A percentile compares a stretch with the other conserved stretches of the same genome.
Conservation (phyloP, 2,329 filamentous ascomycete species). For the Fusarium nisikadoi region DNA sequence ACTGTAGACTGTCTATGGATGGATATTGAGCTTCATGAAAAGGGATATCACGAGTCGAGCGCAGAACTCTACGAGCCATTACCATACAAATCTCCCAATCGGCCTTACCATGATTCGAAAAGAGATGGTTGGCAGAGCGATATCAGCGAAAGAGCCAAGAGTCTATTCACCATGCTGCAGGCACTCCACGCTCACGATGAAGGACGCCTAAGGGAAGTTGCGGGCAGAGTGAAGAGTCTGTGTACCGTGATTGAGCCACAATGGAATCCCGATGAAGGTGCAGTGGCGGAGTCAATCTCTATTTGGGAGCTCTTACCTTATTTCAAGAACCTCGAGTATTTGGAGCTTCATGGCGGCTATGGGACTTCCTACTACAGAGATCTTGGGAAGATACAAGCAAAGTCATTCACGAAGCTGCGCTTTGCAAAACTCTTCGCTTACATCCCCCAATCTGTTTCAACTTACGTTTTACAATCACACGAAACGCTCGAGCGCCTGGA, state of each 20-base stretch:
- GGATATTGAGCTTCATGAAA: constrained; percentile 26
- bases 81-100: not conserved
- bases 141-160: not conserved
- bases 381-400: not conserved
- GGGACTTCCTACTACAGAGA: accelerated
- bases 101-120: not conserved
- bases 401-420: not conserved
- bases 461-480: constrained; percentile 14
- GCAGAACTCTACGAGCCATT: constrained; percentile 11
- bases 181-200: not conserved
- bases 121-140: not conserved
- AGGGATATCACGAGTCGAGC: constrained; percentile 23
- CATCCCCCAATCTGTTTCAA: not conserved
- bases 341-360: constrained; percentile 19
- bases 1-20: constrained; percentile 5
- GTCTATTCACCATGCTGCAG: not conserved
- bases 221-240: constrained; percentile 6
- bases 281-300: accelerated
- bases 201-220: not conserved
- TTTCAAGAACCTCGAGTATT: constrained; percentile 16
- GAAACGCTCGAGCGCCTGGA: constrained; percentile 14
- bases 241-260: constrained; percentile 13
- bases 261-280: not conserved
- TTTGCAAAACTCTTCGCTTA: constrained; percentile 28
- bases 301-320: constrained; percentile 24